phyloP scores from a whole-genome alignment of 2,329 filamentous ascomycete species.

The Albophoma yamanashiensis region DNA sequence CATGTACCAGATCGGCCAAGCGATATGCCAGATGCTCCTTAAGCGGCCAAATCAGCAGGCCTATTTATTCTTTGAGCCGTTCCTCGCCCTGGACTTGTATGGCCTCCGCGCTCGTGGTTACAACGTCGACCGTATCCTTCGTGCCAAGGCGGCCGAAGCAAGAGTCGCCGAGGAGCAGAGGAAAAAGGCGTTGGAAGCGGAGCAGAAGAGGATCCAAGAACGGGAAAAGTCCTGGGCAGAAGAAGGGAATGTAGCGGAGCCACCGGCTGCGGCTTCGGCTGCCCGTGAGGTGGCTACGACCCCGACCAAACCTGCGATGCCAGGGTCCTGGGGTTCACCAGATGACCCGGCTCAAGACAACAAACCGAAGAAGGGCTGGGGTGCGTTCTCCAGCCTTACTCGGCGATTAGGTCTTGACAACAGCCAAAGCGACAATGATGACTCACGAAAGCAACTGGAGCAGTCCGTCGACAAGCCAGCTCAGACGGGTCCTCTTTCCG shows the following conservation, averaged over 20 bases:
- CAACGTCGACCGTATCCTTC: constrained; percentile 90
- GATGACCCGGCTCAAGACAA: constrained; percentile 29
- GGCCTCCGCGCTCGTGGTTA: constrained; percentile 81
- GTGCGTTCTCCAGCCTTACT: constrained; percentile 58
- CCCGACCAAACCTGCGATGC: constrained; percentile 46
- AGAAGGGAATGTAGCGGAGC: constrained; percentile 18
- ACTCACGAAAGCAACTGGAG: constrained; percentile 28
- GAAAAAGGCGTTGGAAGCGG: constrained; percentile 61
- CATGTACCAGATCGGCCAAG: constrained; percentile 85
- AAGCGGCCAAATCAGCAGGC: constrained; percentile 79
- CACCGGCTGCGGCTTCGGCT: constrained; percentile 18
- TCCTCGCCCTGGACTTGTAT: constrained; percentile 74
- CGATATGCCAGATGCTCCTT: constrained; percentile 71
- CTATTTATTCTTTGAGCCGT: constrained; percentile 81
- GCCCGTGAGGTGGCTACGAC: constrained; percentile 28
- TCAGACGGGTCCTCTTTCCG: constrained; percentile 6
- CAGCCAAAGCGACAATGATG: constrained; percentile 28
- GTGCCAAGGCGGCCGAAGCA: constrained; percentile 78
- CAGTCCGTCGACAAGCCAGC: constrained; percentile 29
- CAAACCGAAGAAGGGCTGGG: constrained; percentile 32
- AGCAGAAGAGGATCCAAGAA: constrained; percentile 56
- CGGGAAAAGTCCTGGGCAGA: constrained; percentile 33
- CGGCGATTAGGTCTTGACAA: constrained; percentile 58
- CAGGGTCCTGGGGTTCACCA: constrained; percentile 65
- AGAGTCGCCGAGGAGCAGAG: constrained; percentile 77